Percentiles rank a stretch among this genome's conserved stretches.
Conservation (phyloP, 2,329 filamentous ascomycete species). For the Grosmannia huntii region DNA sequence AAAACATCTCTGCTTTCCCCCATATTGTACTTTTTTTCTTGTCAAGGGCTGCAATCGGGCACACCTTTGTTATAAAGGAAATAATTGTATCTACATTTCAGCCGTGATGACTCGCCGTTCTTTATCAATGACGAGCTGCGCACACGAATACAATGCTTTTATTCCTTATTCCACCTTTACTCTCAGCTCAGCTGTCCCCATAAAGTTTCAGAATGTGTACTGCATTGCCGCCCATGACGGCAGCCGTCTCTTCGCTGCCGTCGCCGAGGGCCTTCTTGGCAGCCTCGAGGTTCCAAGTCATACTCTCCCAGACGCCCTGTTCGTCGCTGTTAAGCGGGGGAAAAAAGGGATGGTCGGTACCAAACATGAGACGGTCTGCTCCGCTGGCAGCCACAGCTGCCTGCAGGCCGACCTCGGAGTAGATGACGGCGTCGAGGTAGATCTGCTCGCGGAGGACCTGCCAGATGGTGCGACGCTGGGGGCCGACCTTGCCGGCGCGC, state of each 20-base stretch:
- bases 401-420: slow-evolving; percentile 60
- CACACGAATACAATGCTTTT: neutral
- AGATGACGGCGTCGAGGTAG: slow-evolving; percentile 78
- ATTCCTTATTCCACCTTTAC: neutral
- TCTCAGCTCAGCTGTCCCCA: neutral
- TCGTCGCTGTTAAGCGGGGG: slow-evolving; percentile 51
- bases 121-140: no score
- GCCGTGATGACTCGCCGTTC: no score
- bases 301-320: slow-evolving; percentile 56
- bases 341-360: slow-evolving; percentile 76
- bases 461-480: slow-evolving; percentile 38
- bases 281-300: slow-evolving; percentile 40
- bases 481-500: slow-evolving; percentile 39
- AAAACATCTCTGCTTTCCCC: no score
- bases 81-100: no score
- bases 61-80: no score
- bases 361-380: slow-evolving; percentile 62
- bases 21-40: no score
- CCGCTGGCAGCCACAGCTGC: slow-evolving; percentile 55
- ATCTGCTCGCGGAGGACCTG: slow-evolving; percentile 56
- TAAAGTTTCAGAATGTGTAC: slow-evolving; percentile 11
- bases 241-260: slow-evolving; percentile 5
- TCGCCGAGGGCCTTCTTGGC: slow-evolving; percentile 15
- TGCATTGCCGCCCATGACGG: slow-evolving; percentile 14
- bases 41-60: no score